Evolutionary conservation across 345 rosid species (phyloP).

Genomic region (Brassica carinata): DNA sequence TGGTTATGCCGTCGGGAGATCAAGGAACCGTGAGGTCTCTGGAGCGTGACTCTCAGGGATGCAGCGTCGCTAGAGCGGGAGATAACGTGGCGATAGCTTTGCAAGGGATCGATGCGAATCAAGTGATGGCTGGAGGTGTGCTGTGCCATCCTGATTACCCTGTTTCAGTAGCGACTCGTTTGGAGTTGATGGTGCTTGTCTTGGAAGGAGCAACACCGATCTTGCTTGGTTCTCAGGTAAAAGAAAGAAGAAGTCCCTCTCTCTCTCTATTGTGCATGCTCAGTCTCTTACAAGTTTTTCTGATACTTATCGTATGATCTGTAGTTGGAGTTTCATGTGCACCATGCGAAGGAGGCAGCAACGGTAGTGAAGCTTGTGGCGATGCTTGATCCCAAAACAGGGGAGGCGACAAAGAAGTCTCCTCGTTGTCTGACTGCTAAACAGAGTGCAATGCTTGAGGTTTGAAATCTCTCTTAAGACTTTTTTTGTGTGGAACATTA

Average conservation of each 20-base stretch:
- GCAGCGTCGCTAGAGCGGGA: slow-evolving; percentile 84
- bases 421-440: slow-evolving; percentile 81
- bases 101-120: slow-evolving; percentile 67
- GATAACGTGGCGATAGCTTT: slow-evolving; percentile 74
- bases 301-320: slow-evolving; percentile 4
- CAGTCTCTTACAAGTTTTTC: neutral
- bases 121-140: slow-evolving; percentile 83
- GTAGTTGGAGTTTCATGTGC: slow-evolving; percentile 89
- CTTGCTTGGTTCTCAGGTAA: slow-evolving; percentile 84
- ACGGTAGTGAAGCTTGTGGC: slow-evolving; percentile 63
- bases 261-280: neutral
- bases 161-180: slow-evolving; percentile 61
- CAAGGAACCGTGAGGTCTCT: slow-evolving; percentile 76
- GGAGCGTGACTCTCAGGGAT: slow-evolving; percentile 72
- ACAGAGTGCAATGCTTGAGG: slow-evolving; percentile 88
- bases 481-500: neutral
- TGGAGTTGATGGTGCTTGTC: slow-evolving; percentile 75
- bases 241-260: neutral
- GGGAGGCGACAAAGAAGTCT: slow-evolving; percentile 70
- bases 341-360: slow-evolving; percentile 87
- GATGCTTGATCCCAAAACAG: slow-evolving; percentile 83
- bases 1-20: slow-evolving; percentile 82
- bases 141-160: slow-evolving; percentile 92
- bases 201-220: slow-evolving; percentile 78
- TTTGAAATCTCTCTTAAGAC: slow-evolving; percentile 24